Evolutionary conservation across 169 alveolate species (phyloP).

Genomic region (Blepharisma undulans): DNA sequence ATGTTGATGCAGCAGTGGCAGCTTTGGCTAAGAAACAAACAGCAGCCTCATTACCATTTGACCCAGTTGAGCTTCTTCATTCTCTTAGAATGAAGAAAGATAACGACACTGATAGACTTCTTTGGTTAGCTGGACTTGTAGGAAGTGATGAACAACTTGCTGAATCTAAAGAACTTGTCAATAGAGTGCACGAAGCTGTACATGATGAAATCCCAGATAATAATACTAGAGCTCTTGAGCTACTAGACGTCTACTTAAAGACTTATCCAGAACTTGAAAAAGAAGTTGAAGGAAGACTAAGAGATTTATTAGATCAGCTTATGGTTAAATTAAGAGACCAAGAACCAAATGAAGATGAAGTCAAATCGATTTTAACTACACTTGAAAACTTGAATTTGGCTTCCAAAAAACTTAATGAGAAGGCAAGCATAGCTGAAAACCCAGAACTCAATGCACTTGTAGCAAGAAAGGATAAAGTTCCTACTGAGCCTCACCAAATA

Average conservation of each 20-base stretch:
- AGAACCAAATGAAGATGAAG: constrained; percentile 1
- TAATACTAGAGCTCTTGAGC: background rate
- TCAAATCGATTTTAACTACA: background rate
- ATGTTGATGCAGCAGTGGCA: background rate
- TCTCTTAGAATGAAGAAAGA: background rate
- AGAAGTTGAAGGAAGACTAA: background rate
- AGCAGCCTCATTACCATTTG: background rate
- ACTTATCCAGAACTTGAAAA: background rate
- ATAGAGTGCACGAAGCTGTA: background rate
- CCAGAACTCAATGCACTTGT: background rate
- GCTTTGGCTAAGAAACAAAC: background rate
- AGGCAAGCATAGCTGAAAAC: background rate
- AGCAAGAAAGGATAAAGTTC: background rate
- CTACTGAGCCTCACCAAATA: background rate
- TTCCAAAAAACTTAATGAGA: background rate
- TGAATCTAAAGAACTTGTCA: background rate
- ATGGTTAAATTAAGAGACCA: background rate
- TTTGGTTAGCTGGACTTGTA: background rate
- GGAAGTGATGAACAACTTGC: constrained; percentile 3
- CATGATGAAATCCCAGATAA: background rate
- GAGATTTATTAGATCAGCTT: background rate
- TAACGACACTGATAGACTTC: background rate
- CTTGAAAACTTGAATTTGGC: background rate
- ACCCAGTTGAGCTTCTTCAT: background rate
- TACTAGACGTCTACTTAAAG: background rate